These are phyloP conservation scores for Penicillium psychrosexuale DNA, from an alignment of 2,329 filamentous ascomycete species.

Conservation along the genomic window DNA sequence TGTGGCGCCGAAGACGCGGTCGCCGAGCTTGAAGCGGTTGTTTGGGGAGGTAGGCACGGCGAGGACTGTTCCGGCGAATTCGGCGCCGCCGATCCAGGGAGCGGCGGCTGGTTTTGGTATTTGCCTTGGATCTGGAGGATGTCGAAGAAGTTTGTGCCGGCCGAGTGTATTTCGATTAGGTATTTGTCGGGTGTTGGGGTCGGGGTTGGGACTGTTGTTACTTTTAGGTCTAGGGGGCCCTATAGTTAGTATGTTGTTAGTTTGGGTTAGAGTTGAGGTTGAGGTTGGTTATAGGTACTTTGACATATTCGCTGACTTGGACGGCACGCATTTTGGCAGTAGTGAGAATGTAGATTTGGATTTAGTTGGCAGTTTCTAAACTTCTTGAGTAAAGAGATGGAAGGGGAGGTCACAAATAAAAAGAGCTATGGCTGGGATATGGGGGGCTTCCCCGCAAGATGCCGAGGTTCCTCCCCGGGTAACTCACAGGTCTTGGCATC, in stretches of 20 bases:
- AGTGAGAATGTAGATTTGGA: neutral
- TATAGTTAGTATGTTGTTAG: slow-evolving; percentile 35
- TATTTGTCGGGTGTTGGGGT: slow-evolving; percentile 71
- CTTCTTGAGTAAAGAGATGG: neutral
- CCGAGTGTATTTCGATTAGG: slow-evolving; percentile 78
- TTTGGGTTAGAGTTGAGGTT: slow-evolving; percentile 1
- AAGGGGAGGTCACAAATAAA: neutral
- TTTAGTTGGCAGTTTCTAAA: neutral
- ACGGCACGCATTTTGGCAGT: slow-evolving; percentile 67
- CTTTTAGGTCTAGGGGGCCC: slow-evolving; percentile 75
- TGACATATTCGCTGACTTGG: slow-evolving; percentile 70
- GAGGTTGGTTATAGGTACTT: slow-evolving; percentile 47
- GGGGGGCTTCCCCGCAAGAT: slow-evolving; percentile 19
- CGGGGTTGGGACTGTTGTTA: slow-evolving; percentile 72
- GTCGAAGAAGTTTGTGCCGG: slow-evolving; percentile 95
- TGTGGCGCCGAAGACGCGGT: slow-evolving; percentile 78
- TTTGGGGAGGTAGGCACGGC: slow-evolving; percentile 56
- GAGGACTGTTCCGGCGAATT: slow-evolving; percentile 79
- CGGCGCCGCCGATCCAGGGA: slow-evolving; percentile 82
- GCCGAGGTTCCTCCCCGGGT: slow-evolving; percentile 24
- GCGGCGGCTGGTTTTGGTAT: slow-evolving; percentile 86
- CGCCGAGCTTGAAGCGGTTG: slow-evolving; percentile 69
- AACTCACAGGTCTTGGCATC: slow-evolving; percentile 5
- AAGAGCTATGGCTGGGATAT: neutral
- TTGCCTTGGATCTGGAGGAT: slow-evolving; percentile 92